A percentile compares a stretch with the other conserved stretches of the same genome.
Conservation (phyloP, 2,329 filamentous ascomycete genomes). For the Parastagonospora avenae region DNA sequence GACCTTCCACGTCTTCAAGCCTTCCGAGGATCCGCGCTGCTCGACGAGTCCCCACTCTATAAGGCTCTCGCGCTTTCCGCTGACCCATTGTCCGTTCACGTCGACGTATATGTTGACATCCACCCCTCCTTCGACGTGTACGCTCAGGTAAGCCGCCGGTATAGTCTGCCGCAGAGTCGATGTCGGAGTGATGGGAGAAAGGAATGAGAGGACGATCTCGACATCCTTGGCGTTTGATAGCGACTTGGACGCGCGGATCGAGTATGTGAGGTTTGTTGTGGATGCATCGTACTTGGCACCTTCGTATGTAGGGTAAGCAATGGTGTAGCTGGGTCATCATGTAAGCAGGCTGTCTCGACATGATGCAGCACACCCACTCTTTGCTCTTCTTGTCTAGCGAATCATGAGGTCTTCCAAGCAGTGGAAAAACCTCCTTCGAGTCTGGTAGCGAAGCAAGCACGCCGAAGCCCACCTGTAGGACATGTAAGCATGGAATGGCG, state of each 20-base stretch:
- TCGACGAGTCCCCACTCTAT: slow-evolving; percentile 71
- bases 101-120: slow-evolving; percentile 56
- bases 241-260: slow-evolving; percentile 55
- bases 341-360: slow-evolving; percentile 2
- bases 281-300: slow-evolving; percentile 72
- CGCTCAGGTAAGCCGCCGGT: slow-evolving; percentile 78
- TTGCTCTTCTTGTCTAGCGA: slow-evolving; percentile 54
- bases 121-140: slow-evolving; percentile 70
- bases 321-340: slow-evolving; percentile 53
- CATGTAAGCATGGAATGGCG: slow-evolving; percentile 11
- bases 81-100: slow-evolving; percentile 73
- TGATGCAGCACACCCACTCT: slow-evolving; percentile 39
- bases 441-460: slow-evolving; percentile 67
- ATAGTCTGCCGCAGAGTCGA: slow-evolving; percentile 80
- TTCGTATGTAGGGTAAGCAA: slow-evolving; percentile 63
- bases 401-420: slow-evolving; percentile 70
- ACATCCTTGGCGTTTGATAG: slow-evolving; percentile 46
- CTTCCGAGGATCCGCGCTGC: slow-evolving; percentile 45
- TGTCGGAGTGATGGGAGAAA: slow-evolving; percentile 80
- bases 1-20: slow-evolving; percentile 71
- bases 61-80: slow-evolving; percentile 70
- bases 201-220: slow-evolving; percentile 67
- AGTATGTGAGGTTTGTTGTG: slow-evolving; percentile 71
- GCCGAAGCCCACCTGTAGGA: slow-evolving; percentile 62
- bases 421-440: slow-evolving; percentile 65